phyloP scores from a whole-genome alignment of 2,329 filamentous ascomycete species.

The Stachybotrys chartarum region DNA sequence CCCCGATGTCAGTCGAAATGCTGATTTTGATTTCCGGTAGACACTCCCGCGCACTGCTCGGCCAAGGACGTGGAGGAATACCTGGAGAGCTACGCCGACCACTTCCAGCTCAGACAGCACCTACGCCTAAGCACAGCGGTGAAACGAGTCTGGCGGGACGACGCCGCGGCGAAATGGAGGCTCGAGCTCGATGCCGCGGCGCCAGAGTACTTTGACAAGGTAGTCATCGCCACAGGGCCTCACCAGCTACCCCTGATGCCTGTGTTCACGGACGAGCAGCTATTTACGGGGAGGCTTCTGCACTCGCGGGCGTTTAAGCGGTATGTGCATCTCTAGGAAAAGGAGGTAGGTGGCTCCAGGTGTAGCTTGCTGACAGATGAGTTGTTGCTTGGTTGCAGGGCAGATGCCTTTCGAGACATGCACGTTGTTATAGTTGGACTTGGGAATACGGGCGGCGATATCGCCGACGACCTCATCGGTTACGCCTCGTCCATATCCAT shows the following conservation, averaged over 20 bases:
- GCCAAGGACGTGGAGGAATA: constrained; percentile 22
- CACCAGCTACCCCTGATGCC: constrained; percentile 28
- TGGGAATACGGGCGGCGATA: constrained; percentile 28
- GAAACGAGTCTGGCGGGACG: constrained; percentile 8
- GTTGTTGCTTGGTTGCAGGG: constrained; percentile 3
- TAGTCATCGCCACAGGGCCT: constrained; percentile 28
- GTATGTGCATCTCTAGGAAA: constrained; percentile 1
- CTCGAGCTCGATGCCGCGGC: constrained; percentile 15
- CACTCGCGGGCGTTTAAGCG: constrained; percentile 13
- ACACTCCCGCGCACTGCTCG: constrained; percentile 13
- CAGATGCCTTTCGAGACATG: constrained; percentile 18
- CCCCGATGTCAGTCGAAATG: background rate
- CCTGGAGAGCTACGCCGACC: constrained; percentile 24
- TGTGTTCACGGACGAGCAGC: constrained; percentile 19
- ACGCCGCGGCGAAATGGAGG: constrained; percentile 14
- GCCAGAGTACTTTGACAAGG: constrained; percentile 26
- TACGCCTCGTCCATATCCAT: constrained; percentile 13
- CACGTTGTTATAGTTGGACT: constrained; percentile 37
- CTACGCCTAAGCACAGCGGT: constrained; percentile 20
- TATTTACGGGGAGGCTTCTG: constrained; percentile 21
- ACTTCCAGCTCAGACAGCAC: constrained; percentile 20
- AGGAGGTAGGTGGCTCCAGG: background rate
- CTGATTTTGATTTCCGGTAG: background rate
- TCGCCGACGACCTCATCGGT: constrained; percentile 22
- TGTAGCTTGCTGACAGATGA: background rate